A percentile compares a stretch with the other conserved stretches of the same genome.
Conservation (phyloP, 805 yeast species). For the Yarrowia hollandica region DNA sequence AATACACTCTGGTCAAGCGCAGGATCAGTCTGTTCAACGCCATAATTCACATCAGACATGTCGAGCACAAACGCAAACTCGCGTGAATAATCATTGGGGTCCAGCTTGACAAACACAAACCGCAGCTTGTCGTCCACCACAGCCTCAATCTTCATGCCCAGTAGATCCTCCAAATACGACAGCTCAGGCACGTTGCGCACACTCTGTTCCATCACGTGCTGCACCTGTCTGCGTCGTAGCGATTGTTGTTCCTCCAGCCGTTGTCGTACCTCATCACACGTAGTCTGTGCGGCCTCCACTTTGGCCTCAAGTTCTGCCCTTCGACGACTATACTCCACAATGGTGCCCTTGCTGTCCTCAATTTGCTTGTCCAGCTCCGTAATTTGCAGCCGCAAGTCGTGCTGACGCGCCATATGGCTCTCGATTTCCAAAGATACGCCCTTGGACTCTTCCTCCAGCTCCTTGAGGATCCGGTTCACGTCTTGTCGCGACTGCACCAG, state of each 20-base stretch:
- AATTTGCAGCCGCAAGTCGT: slow-evolving; percentile 34
- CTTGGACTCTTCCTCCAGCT: slow-evolving; percentile 36
- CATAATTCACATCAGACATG: slow-evolving; percentile 45
- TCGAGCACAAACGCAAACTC: slow-evolving; percentile 50
- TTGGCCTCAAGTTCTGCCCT: not conserved
- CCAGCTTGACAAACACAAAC: slow-evolving; percentile 53
- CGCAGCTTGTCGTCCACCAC: slow-evolving; percentile 48
- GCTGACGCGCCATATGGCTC: slow-evolving; percentile 35
- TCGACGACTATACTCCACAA: slow-evolving; percentile 36
- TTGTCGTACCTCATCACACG: not conserved
- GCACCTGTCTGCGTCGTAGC: slow-evolving; percentile 41
- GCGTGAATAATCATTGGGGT: slow-evolving; percentile 46
- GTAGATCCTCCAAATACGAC: slow-evolving; percentile 50
- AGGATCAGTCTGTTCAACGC: slow-evolving; percentile 46
- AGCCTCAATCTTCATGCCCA: slow-evolving; percentile 59
- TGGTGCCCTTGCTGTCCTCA: slow-evolving; percentile 38
- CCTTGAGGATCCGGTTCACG: slow-evolving; percentile 18
- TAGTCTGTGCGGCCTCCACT: not conserved
- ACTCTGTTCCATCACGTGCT: slow-evolving; percentile 46
- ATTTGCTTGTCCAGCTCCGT: slow-evolving; percentile 38
- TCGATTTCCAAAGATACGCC: slow-evolving; percentile 37
- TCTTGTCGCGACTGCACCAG: slow-evolving; percentile 13
- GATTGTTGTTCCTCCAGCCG: slow-evolving; percentile 36
- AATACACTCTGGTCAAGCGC: slow-evolving; percentile 38
- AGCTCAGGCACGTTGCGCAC: slow-evolving; percentile 55